Conservation (phyloP, 257 asterid species). For the Solanum habrochaites region DNA sequence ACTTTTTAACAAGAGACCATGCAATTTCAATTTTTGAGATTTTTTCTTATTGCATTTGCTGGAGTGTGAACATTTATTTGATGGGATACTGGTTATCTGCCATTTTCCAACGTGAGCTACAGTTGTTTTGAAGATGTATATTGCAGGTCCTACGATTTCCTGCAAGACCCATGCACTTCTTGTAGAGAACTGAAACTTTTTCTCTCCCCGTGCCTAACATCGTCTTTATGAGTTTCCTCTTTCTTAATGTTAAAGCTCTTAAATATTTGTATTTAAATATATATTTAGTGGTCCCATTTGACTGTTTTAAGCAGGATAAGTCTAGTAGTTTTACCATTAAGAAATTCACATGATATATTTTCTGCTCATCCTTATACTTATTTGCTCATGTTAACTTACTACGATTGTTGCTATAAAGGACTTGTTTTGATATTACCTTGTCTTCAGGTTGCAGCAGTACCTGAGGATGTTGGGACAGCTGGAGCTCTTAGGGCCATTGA, state of each 20-base stretch:
- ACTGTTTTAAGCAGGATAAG: not conserved
- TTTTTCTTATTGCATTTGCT: not conserved
- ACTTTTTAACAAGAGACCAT: not conserved
- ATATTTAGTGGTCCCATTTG: not conserved
- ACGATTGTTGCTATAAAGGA: not conserved
- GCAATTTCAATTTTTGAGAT: not conserved
- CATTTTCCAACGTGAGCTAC: not conserved
- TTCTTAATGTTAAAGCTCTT: not conserved
- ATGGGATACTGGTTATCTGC: not conserved
- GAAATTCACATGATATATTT: not conserved
- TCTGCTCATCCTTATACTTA: not conserved
- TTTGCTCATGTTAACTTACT: not conserved
- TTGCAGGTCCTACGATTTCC: not conserved
- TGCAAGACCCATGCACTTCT: not conserved
- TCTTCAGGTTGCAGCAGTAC: slow-evolving; percentile 85
- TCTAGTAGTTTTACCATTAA: not conserved
- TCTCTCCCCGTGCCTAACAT: not conserved
- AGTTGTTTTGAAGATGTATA: not conserved
- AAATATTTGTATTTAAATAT: not conserved
- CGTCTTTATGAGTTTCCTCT: not conserved
- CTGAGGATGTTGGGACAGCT: slow-evolving; percentile 96
- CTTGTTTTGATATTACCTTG: not conserved
- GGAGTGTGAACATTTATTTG: not conserved
- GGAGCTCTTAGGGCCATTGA: slow-evolving; percentile 88
- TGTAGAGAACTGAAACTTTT: not conserved